Evolutionary conservation across 495 filamentous ascomycete genomes (phyloP).

Genomic region (Lichina pygmaea): DNA sequence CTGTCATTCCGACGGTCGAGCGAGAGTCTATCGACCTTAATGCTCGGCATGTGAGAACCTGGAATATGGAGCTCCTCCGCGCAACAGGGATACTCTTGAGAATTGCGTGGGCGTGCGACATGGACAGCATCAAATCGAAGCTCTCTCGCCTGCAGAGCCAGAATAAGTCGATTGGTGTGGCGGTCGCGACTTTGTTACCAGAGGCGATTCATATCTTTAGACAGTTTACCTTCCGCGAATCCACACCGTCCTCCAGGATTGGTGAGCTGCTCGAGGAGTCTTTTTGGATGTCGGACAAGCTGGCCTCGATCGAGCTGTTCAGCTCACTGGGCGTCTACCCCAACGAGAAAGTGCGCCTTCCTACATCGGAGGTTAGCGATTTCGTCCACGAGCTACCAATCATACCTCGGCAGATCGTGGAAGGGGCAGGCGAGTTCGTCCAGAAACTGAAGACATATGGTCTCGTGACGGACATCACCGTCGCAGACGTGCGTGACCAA

Average conservation of each 20-base stretch:
- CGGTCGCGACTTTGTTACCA: slow-evolving; percentile 36
- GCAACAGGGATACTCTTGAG: slow-evolving; percentile 74
- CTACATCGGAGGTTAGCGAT: slow-evolving; percentile 46
- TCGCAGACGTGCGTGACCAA: slow-evolving; percentile 60
- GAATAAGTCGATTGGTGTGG: slow-evolving; percentile 11
- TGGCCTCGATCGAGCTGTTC: slow-evolving; percentile 57
- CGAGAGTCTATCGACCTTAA: slow-evolving; percentile 92
- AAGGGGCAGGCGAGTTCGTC: slow-evolving; percentile 38
- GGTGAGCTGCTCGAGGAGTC: slow-evolving; percentile 69
- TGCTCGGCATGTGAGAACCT: slow-evolving; percentile 71
- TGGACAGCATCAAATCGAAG: slow-evolving; percentile 36
- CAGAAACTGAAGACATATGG: slow-evolving; percentile 51
- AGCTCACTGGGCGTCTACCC: slow-evolving; percentile 65
- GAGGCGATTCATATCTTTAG: slow-evolving; percentile 52
- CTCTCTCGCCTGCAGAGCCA: slow-evolving; percentile 13
- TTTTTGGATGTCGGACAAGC: slow-evolving; percentile 77
- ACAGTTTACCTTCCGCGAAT: slow-evolving; percentile 67
- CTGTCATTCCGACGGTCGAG: slow-evolving; percentile 95
- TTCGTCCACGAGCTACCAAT: slow-evolving; percentile 85
- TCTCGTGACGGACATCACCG: slow-evolving; percentile 57
- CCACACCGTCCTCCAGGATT: slow-evolving; percentile 60
- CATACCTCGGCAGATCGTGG: slow-evolving; percentile 45
- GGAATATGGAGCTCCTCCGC: slow-evolving; percentile 90
- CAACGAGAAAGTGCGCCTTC: slow-evolving; percentile 50
- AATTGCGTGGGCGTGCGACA: slow-evolving; percentile 65